These are phyloP conservation scores for Brasenia schreberi DNA, from an alignment of 164 flowering plant genomes.

Conservation along the genomic window DNA sequence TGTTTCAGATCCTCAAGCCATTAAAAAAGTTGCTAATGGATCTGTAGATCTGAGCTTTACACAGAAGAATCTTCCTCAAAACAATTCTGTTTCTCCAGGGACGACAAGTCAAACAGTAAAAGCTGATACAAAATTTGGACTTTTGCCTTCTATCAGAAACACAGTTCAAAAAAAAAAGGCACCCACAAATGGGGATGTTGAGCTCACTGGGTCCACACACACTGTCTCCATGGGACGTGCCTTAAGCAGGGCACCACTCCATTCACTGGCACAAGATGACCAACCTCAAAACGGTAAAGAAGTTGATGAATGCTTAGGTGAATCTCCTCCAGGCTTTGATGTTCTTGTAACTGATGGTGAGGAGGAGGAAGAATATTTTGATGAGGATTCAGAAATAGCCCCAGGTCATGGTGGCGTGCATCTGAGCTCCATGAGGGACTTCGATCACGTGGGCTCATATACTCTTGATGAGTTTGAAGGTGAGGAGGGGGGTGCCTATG, in stretches of 20 bases:
- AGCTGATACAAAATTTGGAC: background rate
- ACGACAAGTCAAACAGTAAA: background rate
- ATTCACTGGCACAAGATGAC: background rate
- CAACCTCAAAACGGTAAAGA: conserved; percentile 38
- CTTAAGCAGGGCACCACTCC: background rate
- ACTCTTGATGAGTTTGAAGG: conserved; percentile 28
- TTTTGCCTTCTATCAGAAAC: background rate
- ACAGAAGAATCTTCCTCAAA: background rate
- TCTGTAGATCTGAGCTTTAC: conserved; percentile 20
- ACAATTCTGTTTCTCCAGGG: background rate
- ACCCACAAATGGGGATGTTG: background rate
- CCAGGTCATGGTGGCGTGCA: conserved; percentile 34
- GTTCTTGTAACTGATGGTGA: conserved; percentile 83
- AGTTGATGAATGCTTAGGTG: conserved; percentile 54
- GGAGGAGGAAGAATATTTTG: conserved; percentile 34
- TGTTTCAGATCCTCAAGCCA: conserved; percentile 12
- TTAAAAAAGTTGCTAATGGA: conserved; percentile 24
- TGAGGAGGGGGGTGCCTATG: conserved; percentile 31
- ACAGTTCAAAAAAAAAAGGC: background rate
- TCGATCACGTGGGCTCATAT: conserved; percentile 24
- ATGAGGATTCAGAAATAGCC: conserved; percentile 12
- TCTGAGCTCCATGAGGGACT: conserved; percentile 23
- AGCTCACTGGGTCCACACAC: background rate
- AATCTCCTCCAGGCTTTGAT: conserved; percentile 94
- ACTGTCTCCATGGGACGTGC: background rate